Evolutionary conservation across 208 protist species (phyloP).

Genomic region (Crithidia expoeki): DNA sequence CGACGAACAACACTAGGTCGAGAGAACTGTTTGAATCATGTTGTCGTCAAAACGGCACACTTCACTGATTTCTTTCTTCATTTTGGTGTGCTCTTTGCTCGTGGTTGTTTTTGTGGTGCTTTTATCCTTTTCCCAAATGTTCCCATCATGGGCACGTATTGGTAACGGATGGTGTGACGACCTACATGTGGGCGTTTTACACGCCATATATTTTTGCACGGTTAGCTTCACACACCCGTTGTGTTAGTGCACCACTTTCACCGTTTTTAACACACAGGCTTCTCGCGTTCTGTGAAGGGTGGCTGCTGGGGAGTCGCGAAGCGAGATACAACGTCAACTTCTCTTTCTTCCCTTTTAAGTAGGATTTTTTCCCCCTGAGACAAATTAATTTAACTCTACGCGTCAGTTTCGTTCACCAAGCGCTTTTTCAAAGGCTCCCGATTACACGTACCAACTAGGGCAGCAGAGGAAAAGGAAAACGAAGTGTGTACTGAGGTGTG

Average conservation of each 20-base stretch:
- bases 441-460: background rate
- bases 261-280: background rate
- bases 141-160: background rate
- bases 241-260: background rate
- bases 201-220: background rate
- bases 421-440: background rate
- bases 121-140: slow-evolving; percentile 15
- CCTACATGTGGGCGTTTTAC: background rate
- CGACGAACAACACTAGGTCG: background rate
- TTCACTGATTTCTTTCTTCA: slow-evolving; percentile 6
- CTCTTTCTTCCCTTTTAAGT: slow-evolving; percentile 10
- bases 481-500: background rate
- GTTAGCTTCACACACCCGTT: background rate
- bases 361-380: background rate
- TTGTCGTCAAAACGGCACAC: slow-evolving; percentile 18
- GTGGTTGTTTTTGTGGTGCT: slow-evolving; percentile 1
- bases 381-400: slow-evolving; percentile 5
- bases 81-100: background rate
- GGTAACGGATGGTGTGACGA: background rate
- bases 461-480: background rate
- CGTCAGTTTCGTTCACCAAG: slow-evolving; percentile 5
- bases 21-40: background rate
- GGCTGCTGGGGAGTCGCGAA: background rate
- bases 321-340: background rate
- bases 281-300: background rate